phyloP scores from a whole-genome alignment of 257 asterid species.

The Capsicum chinense region DNA sequence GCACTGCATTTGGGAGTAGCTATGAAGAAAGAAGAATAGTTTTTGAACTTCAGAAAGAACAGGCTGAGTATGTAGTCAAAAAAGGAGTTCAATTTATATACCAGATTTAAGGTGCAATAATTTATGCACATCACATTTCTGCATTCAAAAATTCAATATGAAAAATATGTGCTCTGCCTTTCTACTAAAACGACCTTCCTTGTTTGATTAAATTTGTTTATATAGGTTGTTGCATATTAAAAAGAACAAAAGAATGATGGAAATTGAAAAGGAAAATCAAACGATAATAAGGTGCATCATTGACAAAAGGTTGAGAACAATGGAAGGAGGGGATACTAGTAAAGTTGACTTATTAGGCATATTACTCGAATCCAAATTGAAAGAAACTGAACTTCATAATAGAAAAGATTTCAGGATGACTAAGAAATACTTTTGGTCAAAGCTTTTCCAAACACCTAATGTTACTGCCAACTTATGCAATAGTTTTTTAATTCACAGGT shows the following conservation, averaged over 20 bases:
- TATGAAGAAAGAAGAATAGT: conserved; percentile 55
- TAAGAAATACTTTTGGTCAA: no score
- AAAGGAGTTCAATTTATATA: conserved; percentile 35
- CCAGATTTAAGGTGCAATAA: conserved; percentile 53
- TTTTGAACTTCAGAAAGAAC: conserved; percentile 52
- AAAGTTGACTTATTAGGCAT: conserved; percentile 34
- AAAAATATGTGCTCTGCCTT: neutral
- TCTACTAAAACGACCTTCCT: neutral
- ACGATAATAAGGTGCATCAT: conserved; percentile 38
- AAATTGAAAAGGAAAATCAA: conserved; percentile 32
- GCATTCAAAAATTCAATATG: neutral
- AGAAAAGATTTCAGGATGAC: conserved; percentile 30
- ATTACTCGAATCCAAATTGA: conserved; percentile 34
- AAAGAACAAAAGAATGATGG: conserved; percentile 40
- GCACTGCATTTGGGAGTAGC: conserved; percentile 58
- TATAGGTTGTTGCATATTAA: conserved; percentile 49
- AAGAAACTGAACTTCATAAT: conserved; percentile 27
- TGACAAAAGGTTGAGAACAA: conserved; percentile 40
- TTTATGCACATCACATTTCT: neutral
- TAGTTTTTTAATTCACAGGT: no score
- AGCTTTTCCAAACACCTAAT: no score
- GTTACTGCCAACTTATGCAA: no score
- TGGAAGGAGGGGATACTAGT: conserved; percentile 29
- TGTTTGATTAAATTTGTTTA: neutral
- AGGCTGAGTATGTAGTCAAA: conserved; percentile 38